Evolutionary conservation across 129 eudicot species (phyloP).

Genomic region (Flaveria brownii): DNA sequence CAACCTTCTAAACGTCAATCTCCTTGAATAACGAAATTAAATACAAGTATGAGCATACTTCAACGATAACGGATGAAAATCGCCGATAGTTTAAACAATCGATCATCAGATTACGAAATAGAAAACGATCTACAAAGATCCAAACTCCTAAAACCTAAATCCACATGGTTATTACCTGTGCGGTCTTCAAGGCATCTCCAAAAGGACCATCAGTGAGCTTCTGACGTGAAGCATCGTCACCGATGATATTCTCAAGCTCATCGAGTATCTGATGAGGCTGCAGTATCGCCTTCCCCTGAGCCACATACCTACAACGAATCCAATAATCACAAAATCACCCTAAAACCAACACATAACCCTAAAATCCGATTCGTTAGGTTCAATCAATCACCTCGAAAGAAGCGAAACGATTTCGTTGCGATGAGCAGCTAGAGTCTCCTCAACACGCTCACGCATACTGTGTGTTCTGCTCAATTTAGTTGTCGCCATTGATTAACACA

Average conservation of each 20-base stretch:
- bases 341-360: constrained; percentile 19
- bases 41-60: constrained; percentile 16
- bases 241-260: constrained; percentile 62
- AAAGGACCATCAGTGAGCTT: constrained; percentile 76
- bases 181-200: constrained; percentile 66
- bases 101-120: constrained; percentile 9
- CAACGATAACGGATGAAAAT: background rate
- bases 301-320: constrained; percentile 65
- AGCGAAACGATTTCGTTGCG: constrained; percentile 89
- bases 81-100: background rate
- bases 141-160: background rate
- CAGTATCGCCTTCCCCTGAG: constrained; percentile 90
- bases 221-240: constrained; percentile 42
- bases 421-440: constrained; percentile 78
- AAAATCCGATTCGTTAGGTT: background rate
- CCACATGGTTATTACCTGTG: constrained; percentile 53
- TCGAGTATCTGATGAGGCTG: constrained; percentile 89
- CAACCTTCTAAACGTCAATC: background rate
- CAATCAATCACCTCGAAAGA: constrained; percentile 66
- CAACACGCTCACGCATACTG: constrained; percentile 87
- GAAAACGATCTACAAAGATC: background rate
- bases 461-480: constrained; percentile 52
- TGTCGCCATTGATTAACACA: constrained; percentile 47
- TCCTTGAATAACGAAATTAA: background rate
- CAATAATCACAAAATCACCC: background rate